Base-by-base conservation (phyloP, 2,329 filamentous ascomycete species). In the Alternaria triticina region DNA sequence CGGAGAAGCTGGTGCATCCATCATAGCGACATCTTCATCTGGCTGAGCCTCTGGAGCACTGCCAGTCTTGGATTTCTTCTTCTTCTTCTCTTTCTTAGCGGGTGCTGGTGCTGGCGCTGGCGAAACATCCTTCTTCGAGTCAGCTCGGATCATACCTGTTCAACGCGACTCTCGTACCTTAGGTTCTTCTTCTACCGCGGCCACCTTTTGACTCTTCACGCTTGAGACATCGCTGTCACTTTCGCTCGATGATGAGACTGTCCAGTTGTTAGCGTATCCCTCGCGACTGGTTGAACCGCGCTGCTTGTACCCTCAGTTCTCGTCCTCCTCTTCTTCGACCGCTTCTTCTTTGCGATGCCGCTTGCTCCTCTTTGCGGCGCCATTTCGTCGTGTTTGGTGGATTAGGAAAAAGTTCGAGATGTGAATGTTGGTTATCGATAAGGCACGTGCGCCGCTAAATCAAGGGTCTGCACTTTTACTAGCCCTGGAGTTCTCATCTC, bases 241-340 rank as follows among this genome's bases (percentile, higher is more conserved):
- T 50, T 76, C 71, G 67, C 68, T 70, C 11, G 73, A 74, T 27
- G 76, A 78, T 15, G 76, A 79, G 20, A 75, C 68, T 69, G 70
- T 43, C 10, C 47, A 23, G 23, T 50, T 22, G 54, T 76, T 51
- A 73, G 63, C 51, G 7, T 30, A 44, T 43, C 13, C 17, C 17
- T 15, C 10, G 36, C 25, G n/a, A 22, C 6, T 5, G 13, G 5
- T 4, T 4, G 4, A 11, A 11, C 6, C 23, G 8, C 13, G 5
- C 20, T 13, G 4, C 11, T 22, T 57, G 7, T 59, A 76, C 76
- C 69, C 44, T 76, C 72, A 9, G 74, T 77, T n/a, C 76, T 66
- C 5, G 69, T 70, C 57, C 73, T 75, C 45, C 67, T 74, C 67
- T 78, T 79, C 64, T 70, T 78, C 8, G 67, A 62, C 17, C 66